Base-by-base conservation (phyloP, 495 filamentous ascomycete species). In the Neurospora sp. region DNA sequence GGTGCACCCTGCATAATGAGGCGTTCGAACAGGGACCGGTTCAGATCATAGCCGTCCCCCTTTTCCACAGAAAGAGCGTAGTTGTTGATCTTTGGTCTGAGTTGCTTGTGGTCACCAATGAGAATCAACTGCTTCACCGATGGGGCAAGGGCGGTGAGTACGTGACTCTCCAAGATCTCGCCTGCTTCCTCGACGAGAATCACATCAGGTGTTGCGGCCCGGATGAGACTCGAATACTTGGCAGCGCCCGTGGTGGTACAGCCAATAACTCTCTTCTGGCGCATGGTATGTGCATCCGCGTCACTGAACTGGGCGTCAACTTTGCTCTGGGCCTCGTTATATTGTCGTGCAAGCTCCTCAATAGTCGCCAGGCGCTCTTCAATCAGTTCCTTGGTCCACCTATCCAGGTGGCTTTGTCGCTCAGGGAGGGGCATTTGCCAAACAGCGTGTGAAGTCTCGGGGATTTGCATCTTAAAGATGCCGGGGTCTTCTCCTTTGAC, bases 41-140 rank as follows among this genome's bases (percentile, higher is more conserved):
- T 93, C 4, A 94, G 84, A 73, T 93, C 87, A 75, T 87, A 94
- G 0, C 90, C 90, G 38, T 90, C 85, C 0, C 91, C 92, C 62
- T 87, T 89, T 73, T 93, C 92, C 0, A 92, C 85, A 0, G 85
- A 88, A 0, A 95, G 82, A 6, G 78, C 81, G 75, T 91, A 91
- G 72, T 88, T 90, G 74, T 90, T 89, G 42, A 90, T 84, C 73
- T 92, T 92, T 0, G 93, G 93, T 5, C 92, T 86, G 4, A 96
- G 85, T 73, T 96, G 93, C 75, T 90, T 86, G 75, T 95, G 92
- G 74, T 96, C 93, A 4, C 93, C 93, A 42, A 94, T 94, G 12
- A 94, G 79, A 9, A 93, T 84, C 4, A 93, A 76, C 40, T 94
- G 91, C 75, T 93, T 87, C 12, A 90, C 91, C 0, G 85, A 79